Conservation (phyloP, 2,329 filamentous ascomycete genomes). For the Nakataea oryzae region DNA sequence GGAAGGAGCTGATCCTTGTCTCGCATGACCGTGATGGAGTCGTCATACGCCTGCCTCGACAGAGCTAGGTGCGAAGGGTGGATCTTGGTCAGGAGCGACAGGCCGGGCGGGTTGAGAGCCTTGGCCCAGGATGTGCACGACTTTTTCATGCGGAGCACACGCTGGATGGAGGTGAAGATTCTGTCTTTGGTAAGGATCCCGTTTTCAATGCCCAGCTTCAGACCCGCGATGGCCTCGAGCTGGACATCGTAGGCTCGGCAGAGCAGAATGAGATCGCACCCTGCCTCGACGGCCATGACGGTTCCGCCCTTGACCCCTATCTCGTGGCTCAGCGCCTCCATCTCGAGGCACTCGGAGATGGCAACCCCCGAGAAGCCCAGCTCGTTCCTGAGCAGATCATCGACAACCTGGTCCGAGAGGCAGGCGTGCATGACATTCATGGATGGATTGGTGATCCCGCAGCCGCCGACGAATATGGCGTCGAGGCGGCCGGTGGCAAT, state of each 20-base stretch:
- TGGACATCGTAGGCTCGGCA: constrained; percentile 84
- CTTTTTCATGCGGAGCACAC: constrained; percentile 72
- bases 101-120: constrained; percentile 77
- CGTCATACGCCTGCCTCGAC: constrained; percentile 80
- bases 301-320: constrained; percentile 96
- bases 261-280: constrained; percentile 82
- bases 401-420: constrained; percentile 84
- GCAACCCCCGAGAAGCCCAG: constrained; percentile 86
- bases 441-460: constrained; percentile 80
- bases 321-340: constrained; percentile 91
- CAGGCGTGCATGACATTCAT: constrained; percentile 96
- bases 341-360: constrained; percentile 90
- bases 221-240: constrained; percentile 79
- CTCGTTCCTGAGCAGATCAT: constrained; percentile 79
- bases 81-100: constrained; percentile 65
- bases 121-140: constrained; percentile 85
- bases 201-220: constrained; percentile 84
- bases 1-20: constrained; percentile 82
- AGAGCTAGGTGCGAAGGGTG: constrained; percentile 74
- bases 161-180: constrained; percentile 67
- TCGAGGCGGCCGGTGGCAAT: constrained; percentile 74
- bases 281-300: constrained; percentile 94
- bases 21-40: constrained; percentile 83
- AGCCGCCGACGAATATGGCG: constrained; percentile 92
- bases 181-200: constrained; percentile 75